A percentile compares a stretch with the other conserved stretches of the same genome.
These are phyloP conservation scores for Pistacia integerrima DNA, from an alignment of 345 rosid genomes.

Conservation along the genomic window DNA sequence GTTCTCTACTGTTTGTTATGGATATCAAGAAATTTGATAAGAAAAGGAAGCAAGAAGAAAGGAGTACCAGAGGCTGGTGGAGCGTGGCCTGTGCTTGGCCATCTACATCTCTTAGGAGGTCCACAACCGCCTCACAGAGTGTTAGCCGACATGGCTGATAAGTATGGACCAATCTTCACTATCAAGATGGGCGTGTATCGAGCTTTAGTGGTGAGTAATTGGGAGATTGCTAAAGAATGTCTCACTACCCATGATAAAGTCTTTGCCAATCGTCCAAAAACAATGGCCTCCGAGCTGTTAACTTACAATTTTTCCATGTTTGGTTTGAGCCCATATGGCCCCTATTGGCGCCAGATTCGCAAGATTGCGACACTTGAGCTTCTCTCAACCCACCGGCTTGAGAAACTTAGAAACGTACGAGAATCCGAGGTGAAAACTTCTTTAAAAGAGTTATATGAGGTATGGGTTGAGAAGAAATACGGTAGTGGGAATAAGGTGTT, in stretches of 20 bases:
- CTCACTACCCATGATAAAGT: slow-evolving; percentile 33
- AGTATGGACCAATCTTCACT: slow-evolving; percentile 32
- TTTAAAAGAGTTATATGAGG: slow-evolving; percentile 20
- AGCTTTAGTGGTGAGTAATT: slow-evolving; percentile 29
- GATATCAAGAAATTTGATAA: not conserved
- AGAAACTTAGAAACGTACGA: slow-evolving; percentile 24
- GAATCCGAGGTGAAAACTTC: slow-evolving; percentile 19
- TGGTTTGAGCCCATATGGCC: slow-evolving; percentile 32
- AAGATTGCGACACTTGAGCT: slow-evolving; percentile 31
- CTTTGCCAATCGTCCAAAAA: slow-evolving; percentile 35
- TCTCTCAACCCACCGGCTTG: slow-evolving; percentile 37
- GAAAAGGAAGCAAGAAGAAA: not conserved
- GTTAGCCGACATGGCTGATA: slow-evolving; percentile 31
- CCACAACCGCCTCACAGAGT: slow-evolving; percentile 29
- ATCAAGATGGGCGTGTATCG: slow-evolving; percentile 33
- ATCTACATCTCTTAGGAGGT: slow-evolving; percentile 42
- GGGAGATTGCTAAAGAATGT: slow-evolving; percentile 39
- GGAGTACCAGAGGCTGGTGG: slow-evolving; percentile 28
- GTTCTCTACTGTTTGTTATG: not conserved
- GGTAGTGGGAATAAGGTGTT: not conserved
- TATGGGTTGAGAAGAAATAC: slow-evolving; percentile 9
- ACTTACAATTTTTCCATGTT: slow-evolving; percentile 30
- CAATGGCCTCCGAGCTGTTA: slow-evolving; percentile 19
- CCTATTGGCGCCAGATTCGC: slow-evolving; percentile 39
- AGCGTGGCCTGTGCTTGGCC: slow-evolving; percentile 44